Evolutionary conservation across 345 rosid genomes (phyloP).

Genomic region (Abelmoschus esculentus): DNA sequence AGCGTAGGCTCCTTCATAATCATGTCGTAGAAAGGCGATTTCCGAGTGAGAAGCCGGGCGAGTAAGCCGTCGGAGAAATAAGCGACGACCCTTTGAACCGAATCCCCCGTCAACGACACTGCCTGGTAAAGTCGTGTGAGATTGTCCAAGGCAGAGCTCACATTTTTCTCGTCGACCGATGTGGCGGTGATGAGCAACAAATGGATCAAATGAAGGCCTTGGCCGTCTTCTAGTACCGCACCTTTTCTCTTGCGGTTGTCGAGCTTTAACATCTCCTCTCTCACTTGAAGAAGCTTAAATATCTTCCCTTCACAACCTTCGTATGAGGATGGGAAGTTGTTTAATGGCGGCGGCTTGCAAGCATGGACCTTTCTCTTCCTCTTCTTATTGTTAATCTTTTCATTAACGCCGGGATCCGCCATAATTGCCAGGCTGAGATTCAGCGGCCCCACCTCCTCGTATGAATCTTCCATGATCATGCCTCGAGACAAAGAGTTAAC

Average conservation of each 20-base stretch:
- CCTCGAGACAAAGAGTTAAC: neutral
- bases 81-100: slow-evolving; percentile 59
- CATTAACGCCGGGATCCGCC: slow-evolving; percentile 16
- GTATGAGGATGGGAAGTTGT: slow-evolving; percentile 1
- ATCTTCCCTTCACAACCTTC: slow-evolving; percentile 42
- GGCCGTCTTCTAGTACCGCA: slow-evolving; percentile 24
- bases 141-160: slow-evolving; percentile 24
- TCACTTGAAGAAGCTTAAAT: slow-evolving; percentile 38
- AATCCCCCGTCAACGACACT: slow-evolving; percentile 49
- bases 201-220: slow-evolving; percentile 60
- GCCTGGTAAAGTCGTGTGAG: slow-evolving; percentile 36
- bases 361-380: slow-evolving; percentile 23
- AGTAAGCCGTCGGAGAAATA: slow-evolving; percentile 55
- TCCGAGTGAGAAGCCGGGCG: slow-evolving; percentile 40
- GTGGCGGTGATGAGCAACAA: slow-evolving; percentile 50
- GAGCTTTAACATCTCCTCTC: slow-evolving; percentile 47
- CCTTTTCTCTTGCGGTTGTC: slow-evolving; percentile 20
- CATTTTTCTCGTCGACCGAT: slow-evolving; percentile 36
- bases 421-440: slow-evolving; percentile 44
- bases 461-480: slow-evolving; percentile 23
- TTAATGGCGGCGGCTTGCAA: neutral
- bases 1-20: slow-evolving; percentile 44
- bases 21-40: slow-evolving; percentile 52
- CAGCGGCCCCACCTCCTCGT: slow-evolving; percentile 30
- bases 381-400: slow-evolving; percentile 14